Conservation (phyloP, 2,329 filamentous ascomycete species). For the Pyricularia grisea region DNA sequence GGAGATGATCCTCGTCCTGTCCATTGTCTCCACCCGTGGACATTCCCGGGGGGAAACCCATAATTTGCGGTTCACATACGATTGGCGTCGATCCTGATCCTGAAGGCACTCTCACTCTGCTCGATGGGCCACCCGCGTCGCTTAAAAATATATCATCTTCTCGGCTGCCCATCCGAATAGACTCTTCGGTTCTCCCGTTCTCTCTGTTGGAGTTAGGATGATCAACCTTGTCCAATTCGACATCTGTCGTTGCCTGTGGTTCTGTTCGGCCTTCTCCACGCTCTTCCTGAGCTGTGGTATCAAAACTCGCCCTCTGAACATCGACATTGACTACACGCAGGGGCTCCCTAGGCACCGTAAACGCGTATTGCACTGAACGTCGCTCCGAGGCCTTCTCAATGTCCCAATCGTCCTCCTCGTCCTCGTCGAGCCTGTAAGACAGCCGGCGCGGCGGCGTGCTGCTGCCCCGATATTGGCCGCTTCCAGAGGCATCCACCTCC, state of each 20-base stretch:
- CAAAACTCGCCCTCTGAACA: conserved; percentile 22
- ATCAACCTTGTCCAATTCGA: background rate
- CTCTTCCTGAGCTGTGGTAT: conserved; percentile 8
- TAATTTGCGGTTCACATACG: background rate
- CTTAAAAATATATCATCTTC: background rate
- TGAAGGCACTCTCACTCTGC: background rate
- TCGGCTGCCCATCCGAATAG: background rate
- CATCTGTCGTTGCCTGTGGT: background rate
- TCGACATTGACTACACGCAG: conserved; percentile 85
- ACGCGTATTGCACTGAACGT: conserved; percentile 74
- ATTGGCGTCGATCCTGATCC: background rate
- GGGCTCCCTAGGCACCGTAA: conserved; percentile 81
- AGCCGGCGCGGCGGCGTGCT: conserved; percentile 6
- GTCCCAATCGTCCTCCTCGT: conserved; percentile 48
- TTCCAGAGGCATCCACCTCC: conserved; percentile 24
- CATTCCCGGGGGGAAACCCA: background rate
- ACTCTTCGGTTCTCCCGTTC: background rate
- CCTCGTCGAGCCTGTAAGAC: conserved; percentile 4
- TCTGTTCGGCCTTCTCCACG: background rate
- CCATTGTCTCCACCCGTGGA: background rate
- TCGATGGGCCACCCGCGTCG: background rate
- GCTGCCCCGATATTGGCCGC: conserved; percentile 12
- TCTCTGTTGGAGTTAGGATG: background rate
- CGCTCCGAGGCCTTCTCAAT: conserved; percentile 64
- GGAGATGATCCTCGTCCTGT: background rate